A percentile compares a stretch with the other conserved stretches of the same genome.
These are phyloP conservation scores for Diaporthe eres DNA, from an alignment of 2,329 filamentous ascomycete genomes.

Conservation along the genomic window DNA sequence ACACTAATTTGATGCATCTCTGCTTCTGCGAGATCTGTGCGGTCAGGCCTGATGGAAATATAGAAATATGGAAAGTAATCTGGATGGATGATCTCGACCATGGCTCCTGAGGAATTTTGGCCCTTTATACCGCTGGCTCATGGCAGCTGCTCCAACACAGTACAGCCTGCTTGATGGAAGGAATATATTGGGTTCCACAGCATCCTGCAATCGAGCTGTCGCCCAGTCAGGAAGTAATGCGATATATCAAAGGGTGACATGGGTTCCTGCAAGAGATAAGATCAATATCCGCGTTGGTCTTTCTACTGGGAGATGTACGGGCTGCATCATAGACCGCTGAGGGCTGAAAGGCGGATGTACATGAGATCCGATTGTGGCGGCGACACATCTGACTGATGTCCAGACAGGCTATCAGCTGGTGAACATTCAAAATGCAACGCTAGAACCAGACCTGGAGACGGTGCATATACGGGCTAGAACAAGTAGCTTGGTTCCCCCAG, in stretches of 20 bases:
- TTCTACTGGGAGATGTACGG: not conserved
- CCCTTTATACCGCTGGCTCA: not conserved
- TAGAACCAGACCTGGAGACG: not conserved
- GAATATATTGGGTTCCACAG: not conserved
- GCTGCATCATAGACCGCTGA: not conserved
- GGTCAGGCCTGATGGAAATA: not conserved
- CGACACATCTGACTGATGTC: not conserved
- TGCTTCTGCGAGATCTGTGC: not conserved
- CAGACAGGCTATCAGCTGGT: not conserved
- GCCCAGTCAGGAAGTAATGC: not conserved
- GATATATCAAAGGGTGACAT: not conserved
- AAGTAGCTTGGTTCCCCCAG: not conserved
- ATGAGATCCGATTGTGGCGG: not conserved
- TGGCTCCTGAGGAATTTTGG: not conserved
- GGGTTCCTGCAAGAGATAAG: not conserved
- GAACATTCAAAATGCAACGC: not conserved
- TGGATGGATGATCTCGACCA: not conserved
- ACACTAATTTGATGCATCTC: not conserved
- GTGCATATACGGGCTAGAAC: not conserved
- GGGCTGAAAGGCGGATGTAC: not conserved
- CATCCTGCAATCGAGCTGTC: not conserved
- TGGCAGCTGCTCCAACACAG: not conserved
- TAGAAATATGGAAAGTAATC: not conserved
- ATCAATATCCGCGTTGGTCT: not conserved
- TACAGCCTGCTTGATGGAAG: not conserved